These are phyloP conservation scores for Schizophyllum amplum DNA, from an alignment of 1,284 basidiomycete species.

Conservation along the genomic window DNA sequence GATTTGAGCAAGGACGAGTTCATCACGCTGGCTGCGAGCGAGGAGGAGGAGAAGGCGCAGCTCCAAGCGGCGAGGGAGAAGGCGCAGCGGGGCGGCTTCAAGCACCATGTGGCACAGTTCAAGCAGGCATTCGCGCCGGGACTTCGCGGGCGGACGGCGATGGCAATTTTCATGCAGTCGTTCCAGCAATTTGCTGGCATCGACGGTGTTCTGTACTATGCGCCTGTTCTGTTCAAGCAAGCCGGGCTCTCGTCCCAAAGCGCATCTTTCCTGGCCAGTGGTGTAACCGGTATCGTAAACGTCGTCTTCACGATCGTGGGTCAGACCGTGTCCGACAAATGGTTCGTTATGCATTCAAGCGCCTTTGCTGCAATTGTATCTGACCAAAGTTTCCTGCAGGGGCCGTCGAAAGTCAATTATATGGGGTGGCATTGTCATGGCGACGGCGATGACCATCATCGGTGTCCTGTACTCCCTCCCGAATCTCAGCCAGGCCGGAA, in stretches of 20 bases:
- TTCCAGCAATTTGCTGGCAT: slow-evolving; percentile 35
- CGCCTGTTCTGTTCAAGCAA: slow-evolving; percentile 42
- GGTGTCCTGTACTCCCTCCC: slow-evolving; percentile 33
- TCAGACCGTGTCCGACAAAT: slow-evolving; percentile 35
- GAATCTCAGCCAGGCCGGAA: slow-evolving; percentile 21
- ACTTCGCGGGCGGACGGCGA: slow-evolving; percentile 23
- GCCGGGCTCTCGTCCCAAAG: slow-evolving; percentile 36
- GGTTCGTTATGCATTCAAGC: slow-evolving; percentile 12
- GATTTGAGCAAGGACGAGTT: slow-evolving; percentile 7
- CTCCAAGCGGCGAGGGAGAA: slow-evolving; percentile 8
- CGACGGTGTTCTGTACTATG: slow-evolving; percentile 37
- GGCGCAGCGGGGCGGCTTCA: slow-evolving; percentile 8
- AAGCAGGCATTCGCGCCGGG: neutral
- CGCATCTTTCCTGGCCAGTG: slow-evolving; percentile 43
- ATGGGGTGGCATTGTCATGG: slow-evolving; percentile 34
- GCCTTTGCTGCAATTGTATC: neutral
- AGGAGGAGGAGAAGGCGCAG: slow-evolving; percentile 1
- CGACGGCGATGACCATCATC: slow-evolving; percentile 30
- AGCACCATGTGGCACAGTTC: slow-evolving; percentile 11
- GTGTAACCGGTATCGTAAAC: slow-evolving; percentile 41
- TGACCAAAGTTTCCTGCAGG: slow-evolving; percentile 16
- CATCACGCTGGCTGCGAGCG: neutral
- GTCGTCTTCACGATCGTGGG: slow-evolving; percentile 33
- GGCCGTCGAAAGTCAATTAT: slow-evolving; percentile 38
- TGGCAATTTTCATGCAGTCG: slow-evolving; percentile 39